Base-by-base conservation (phyloP, 345 rosid species). In the Theobroma cacao region DNA sequence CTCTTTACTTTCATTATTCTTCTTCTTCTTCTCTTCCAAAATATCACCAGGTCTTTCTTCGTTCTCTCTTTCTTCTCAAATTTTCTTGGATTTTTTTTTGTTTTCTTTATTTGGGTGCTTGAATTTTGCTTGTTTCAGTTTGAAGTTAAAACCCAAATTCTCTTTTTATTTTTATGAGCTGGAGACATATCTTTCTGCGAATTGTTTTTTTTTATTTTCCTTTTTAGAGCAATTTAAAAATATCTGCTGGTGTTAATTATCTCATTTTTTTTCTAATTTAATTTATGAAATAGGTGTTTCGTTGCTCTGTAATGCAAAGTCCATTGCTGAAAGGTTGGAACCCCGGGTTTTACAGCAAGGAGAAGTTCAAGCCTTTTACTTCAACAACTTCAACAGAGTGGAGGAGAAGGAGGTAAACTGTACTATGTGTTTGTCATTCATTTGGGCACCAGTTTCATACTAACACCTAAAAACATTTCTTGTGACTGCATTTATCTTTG, bases 261-360 rank as follows among this genome's bases (percentile, higher is more conserved):
- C 7, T n/a, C 26, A 8, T 14, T 20, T n/a, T 70, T 48, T 64
- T 0, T 18, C n/a, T 38, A 38, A 14, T 22, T 14, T 15, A 22
- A 58, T 36, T 18, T 8, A 30, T 61, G 53, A 17, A 41, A 41
- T 30, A 75, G 78, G 69, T 30, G 30, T 75, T 60, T 61, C 58
- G 31, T 18, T 61, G 43, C 58, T 61, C 59, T 75, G 43, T 20
- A 58, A 24, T 41, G 53, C 64, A 73, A 53, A 73, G n/a, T 36
- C 30, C 64, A 7, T 74, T 59, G 36, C 77, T 26, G 40, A 40
- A 74, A 58, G 38, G 22, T 34, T 74, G 77, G 77, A 58, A 24
- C n/a, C n/a, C 20, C n/a, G 66, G 55, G 68, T 33, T 61, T 30
- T 43, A 64, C 36, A 20, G 36, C 60, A 38, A 18, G 31, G 70